Percentiles rank a stretch among this genome's conserved stretches.
Conservation (phyloP, 192 early-diverging fungal genomes). For the Spizellomyces sp. region DNA sequence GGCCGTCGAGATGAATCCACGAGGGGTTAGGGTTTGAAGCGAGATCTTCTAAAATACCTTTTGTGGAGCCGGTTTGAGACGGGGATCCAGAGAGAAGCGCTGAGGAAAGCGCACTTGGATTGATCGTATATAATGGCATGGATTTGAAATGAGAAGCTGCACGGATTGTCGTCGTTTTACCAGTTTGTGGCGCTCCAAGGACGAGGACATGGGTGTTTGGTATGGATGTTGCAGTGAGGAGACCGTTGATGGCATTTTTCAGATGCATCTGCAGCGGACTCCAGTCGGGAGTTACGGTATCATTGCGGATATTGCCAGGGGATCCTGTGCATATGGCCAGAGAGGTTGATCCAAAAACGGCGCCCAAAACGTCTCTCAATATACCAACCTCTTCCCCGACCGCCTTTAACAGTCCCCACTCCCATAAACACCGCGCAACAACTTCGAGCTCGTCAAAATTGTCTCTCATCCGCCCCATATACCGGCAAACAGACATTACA, state of each 20-base stretch:
- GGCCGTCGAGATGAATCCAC: not conserved
- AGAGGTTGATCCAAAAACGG: too few species aligned
- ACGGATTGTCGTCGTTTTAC: constrained; percentile 11
- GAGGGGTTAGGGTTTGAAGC: not conserved
- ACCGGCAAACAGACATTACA: not conserved
- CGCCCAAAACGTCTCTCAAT: too few species aligned
- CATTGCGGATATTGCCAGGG: too few species aligned
- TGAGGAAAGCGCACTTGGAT: not conserved
- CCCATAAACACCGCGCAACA: not conserved
- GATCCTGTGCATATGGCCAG: too few species aligned
- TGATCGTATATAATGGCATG: not conserved
- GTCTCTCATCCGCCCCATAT: not conserved
- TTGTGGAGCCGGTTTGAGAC: not conserved
- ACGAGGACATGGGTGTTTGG: not conserved
- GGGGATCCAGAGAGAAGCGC: constrained; percentile 2
- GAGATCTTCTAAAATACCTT: constrained; percentile 13
- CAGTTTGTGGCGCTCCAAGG: not conserved
- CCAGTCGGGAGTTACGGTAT: too few species aligned
- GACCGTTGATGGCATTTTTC: not conserved
- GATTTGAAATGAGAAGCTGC: not conserved
- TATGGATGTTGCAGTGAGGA: not conserved
- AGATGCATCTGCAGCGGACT: not conserved
- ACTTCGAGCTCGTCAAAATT: not conserved
- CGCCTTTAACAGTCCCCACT: not conserved
- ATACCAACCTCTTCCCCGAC: too few species aligned